These are phyloP conservation scores for Trametes polyzona DNA, from an alignment of 1,284 basidiomycete genomes.

Conservation along the genomic window DNA sequence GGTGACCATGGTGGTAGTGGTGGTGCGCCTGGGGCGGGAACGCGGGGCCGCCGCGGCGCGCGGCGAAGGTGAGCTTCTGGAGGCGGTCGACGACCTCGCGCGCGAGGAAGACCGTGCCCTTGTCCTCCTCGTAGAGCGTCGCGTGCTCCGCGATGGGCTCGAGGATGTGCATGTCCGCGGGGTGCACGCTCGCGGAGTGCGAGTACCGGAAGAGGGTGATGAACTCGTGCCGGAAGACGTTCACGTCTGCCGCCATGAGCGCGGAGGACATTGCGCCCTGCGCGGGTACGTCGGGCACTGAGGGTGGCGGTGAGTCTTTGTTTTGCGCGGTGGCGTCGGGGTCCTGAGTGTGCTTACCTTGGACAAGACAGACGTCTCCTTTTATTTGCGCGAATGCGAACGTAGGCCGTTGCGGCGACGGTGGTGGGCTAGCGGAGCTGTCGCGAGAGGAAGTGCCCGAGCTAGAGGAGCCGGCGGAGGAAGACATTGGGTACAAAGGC, in stretches of 20 bases:
- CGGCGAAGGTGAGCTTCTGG: slow-evolving; percentile 36
- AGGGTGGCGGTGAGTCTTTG: slow-evolving; percentile 6
- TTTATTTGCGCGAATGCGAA: slow-evolving; percentile 43
- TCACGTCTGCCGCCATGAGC: slow-evolving; percentile 38
- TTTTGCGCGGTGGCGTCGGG: not conserved
- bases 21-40: not conserved
- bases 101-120: slow-evolving; percentile 64
- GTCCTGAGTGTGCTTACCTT: slow-evolving; percentile 33
- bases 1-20: not conserved
- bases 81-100: slow-evolving; percentile 58
- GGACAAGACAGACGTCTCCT: slow-evolving; percentile 41
- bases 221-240: slow-evolving; percentile 45
- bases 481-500: slow-evolving; percentile 21
- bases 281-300: slow-evolving; percentile 25
- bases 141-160: slow-evolving; percentile 53
- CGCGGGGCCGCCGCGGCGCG: slow-evolving; percentile 6
- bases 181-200: slow-evolving; percentile 40
- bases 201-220: slow-evolving; percentile 47
- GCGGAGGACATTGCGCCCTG: slow-evolving; percentile 33
- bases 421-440: slow-evolving; percentile 7
- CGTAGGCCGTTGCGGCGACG: slow-evolving; percentile 9
- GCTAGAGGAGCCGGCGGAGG: slow-evolving; percentile 7
- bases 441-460: slow-evolving; percentile 2
- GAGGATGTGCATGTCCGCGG: slow-evolving; percentile 54
- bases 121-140: slow-evolving; percentile 63